These are phyloP conservation scores for Oryza glaberrima DNA, from an alignment of 176 grass and related monocot genomes.

Conservation along the genomic window DNA sequence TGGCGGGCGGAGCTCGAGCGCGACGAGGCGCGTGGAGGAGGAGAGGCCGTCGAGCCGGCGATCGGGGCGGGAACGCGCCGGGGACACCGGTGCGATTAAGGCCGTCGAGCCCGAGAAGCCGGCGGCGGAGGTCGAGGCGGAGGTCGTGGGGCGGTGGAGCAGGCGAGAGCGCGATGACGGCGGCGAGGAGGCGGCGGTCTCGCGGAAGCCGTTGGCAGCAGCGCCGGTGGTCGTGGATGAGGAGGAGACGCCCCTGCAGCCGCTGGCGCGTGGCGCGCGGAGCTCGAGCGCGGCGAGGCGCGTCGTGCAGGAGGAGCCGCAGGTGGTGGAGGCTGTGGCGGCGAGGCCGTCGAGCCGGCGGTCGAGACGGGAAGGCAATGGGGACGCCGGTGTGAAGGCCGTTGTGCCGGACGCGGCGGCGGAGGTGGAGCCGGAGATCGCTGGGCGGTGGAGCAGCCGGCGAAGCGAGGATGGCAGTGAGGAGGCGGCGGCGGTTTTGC, in stretches of 20 bases:
- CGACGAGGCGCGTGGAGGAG: constrained; percentile 19
- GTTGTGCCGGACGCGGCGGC: neutral
- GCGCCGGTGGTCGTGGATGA: neutral
- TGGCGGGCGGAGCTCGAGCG: constrained; percentile 30
- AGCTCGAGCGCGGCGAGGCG: constrained; percentile 43
- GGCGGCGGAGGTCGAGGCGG: neutral
- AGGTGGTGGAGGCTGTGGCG: neutral
- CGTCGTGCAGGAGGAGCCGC: neutral
- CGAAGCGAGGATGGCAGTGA: constrained; percentile 44
- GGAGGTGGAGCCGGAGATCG: constrained; percentile 20
- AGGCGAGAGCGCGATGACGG: constrained; percentile 44
- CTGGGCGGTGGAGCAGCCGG: constrained; percentile 31
- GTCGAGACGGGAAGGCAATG: constrained; percentile 35
- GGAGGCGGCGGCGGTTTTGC: neutral
- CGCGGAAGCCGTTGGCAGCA: neutral
- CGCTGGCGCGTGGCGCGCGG: constrained; percentile 22
- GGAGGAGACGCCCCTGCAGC: constrained; percentile 20
- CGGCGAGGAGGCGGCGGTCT: constrained; percentile 6
- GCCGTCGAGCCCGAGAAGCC: neutral
- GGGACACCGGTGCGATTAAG: neutral
- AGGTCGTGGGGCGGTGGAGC: constrained; percentile 31
- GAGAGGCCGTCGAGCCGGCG: constrained; percentile 23
- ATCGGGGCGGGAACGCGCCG: neutral
- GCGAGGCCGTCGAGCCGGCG: constrained; percentile 46
- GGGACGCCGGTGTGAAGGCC: neutral